Conservation (phyloP, 2,329 filamentous ascomycete genomes). For the Lecanicillium sp. region DNA sequence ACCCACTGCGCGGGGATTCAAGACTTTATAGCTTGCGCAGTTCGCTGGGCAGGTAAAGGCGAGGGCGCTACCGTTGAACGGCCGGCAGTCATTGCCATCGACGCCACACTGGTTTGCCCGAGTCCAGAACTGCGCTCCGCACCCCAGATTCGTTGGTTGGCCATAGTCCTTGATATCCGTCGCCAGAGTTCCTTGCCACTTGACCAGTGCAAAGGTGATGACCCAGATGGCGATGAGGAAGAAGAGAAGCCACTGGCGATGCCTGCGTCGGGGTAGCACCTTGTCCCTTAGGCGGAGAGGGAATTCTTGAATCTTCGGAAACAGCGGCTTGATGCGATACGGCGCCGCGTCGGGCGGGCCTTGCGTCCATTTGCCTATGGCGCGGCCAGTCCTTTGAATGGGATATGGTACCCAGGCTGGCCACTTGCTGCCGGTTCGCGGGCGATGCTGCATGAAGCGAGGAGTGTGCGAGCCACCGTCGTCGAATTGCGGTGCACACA, state of each 20-base stretch:
- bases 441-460: conserved; percentile 51
- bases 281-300: conserved; percentile 56
- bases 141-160: conserved; percentile 55
- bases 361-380: conserved; percentile 39
- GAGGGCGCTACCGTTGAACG: conserved; percentile 62
- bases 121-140: conserved; percentile 62
- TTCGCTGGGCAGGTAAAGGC: conserved; percentile 69
- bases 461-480: conserved; percentile 36
- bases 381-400: conserved; percentile 35
- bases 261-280: conserved; percentile 49
- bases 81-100: conserved; percentile 66
- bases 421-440: conserved; percentile 26
- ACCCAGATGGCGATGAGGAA: conserved; percentile 60
- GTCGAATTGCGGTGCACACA: conserved; percentile 9
- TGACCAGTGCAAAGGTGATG: conserved; percentile 58
- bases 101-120: conserved; percentile 64
- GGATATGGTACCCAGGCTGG: conserved; percentile 54
- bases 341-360: conserved; percentile 46
- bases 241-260: conserved; percentile 50
- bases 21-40: conserved; percentile 55
- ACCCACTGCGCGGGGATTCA: conserved; percentile 70
- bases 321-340: conserved; percentile 45
- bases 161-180: conserved; percentile 62
- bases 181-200: conserved; percentile 51
- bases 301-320: conserved; percentile 58